phyloP scores from a whole-genome alignment of 768 basidiomycete species.

The Mycena epipterygia region DNA sequence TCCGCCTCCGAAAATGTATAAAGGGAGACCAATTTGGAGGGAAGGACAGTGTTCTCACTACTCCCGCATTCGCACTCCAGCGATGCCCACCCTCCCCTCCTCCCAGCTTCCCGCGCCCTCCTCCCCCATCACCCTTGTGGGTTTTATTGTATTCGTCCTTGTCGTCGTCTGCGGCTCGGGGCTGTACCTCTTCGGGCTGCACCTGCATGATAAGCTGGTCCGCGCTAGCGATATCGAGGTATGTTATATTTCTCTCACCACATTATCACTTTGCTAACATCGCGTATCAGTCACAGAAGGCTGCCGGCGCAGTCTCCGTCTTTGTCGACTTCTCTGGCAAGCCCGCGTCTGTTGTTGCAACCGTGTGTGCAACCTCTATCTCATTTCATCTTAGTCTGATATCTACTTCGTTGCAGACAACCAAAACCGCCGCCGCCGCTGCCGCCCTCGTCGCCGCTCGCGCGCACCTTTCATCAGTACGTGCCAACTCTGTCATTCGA shows the following conservation, averaged over 20 bases:
- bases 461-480: background rate
- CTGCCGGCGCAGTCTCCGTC: background rate
- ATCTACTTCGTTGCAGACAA: background rate
- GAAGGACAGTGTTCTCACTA: background rate
- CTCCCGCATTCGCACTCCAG: background rate
- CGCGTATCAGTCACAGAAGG: background rate
- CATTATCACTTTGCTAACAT: background rate
- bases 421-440: background rate
- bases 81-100: background rate
- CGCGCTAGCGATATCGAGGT: background rate
- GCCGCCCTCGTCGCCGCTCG: background rate
- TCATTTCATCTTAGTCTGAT: background rate
- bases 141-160: background rate
- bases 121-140: background rate
- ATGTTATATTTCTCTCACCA: background rate
- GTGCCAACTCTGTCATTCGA: background rate
- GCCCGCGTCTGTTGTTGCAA: background rate
- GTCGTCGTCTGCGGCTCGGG: background rate
- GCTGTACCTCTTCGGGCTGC: background rate
- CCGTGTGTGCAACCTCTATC: background rate
- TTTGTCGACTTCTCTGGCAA: background rate
- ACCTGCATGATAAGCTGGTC: background rate
- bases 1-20: background rate
- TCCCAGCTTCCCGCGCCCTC: background rate
- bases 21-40: too few species aligned